Conservation (phyloP, 371 early-diverging fungal genomes). For the Rhizopus stolonifer region DNA sequence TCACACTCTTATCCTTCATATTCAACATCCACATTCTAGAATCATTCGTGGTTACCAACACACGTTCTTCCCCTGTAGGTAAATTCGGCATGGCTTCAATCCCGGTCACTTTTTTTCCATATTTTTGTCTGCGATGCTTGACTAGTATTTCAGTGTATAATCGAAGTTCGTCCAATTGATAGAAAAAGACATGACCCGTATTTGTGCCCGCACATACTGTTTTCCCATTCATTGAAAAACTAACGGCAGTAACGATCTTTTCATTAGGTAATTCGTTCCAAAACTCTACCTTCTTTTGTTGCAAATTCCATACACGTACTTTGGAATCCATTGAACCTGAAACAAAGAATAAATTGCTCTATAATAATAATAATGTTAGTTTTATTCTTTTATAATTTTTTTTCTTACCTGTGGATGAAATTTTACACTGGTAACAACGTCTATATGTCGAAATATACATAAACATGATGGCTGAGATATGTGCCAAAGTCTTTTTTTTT, state of each 20-base stretch:
- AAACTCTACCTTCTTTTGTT: slow-evolving; percentile 69
- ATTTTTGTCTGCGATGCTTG: slow-evolving; percentile 50
- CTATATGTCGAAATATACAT: slow-evolving; percentile 74
- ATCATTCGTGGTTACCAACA: slow-evolving; percentile 81
- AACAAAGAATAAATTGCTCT: slow-evolving; percentile 79
- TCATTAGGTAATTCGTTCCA: slow-evolving; percentile 73
- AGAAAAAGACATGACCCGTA: slow-evolving; percentile 77
- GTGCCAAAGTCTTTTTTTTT: slow-evolving; percentile 74
- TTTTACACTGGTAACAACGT: slow-evolving; percentile 74
- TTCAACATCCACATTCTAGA: slow-evolving; percentile 77
- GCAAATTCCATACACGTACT: slow-evolving; percentile 82
- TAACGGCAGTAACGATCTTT: slow-evolving; percentile 75
- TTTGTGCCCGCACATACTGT: slow-evolving; percentile 77
- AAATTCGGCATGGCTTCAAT: slow-evolving; percentile 61
- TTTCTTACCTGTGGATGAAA: slow-evolving; percentile 74
- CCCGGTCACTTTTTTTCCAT: slow-evolving; percentile 74
- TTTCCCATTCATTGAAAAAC: slow-evolving; percentile 71
- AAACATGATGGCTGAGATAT: slow-evolving; percentile 68
- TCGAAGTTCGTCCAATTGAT: slow-evolving; percentile 73
- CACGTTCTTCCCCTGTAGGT: slow-evolving; percentile 46
- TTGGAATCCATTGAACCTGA: slow-evolving; percentile 82
- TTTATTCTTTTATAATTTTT: neutral
- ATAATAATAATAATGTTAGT: neutral
- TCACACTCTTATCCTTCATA: slow-evolving; percentile 69
- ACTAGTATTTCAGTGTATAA: slow-evolving; percentile 79